Percentiles rank a stretch among this genome's conserved stretches.
Conservation (phyloP, 2,329 filamentous ascomycete genomes). For the Diaporthe velutina region DNA sequence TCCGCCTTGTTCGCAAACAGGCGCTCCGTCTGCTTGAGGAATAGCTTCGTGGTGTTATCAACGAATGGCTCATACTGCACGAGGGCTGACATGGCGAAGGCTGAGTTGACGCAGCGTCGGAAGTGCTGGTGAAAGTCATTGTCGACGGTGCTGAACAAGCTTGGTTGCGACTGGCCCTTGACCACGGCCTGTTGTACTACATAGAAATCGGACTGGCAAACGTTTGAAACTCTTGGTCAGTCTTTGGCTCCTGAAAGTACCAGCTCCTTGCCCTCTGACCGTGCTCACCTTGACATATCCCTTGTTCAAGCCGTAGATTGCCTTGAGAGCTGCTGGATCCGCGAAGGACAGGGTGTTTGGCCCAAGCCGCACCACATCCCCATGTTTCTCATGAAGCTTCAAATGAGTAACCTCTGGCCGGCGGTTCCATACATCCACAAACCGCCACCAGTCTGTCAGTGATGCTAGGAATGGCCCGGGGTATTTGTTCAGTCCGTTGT, state of each 20-base stretch:
- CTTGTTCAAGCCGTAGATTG: constrained; percentile 81
- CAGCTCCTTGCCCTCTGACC: too few relatives aligned
- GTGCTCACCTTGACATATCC: constrained; percentile 80
- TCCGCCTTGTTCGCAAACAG: constrained; percentile 61
- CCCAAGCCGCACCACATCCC: constrained; percentile 53
- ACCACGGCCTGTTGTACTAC: constrained; percentile 81
- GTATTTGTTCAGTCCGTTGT: constrained; percentile 75
- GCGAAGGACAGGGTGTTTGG: constrained; percentile 55
- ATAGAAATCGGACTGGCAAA: constrained; percentile 79
- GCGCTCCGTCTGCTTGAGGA: constrained; percentile 72
- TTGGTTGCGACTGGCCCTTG: constrained; percentile 76
- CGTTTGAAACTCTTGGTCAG: neutral
- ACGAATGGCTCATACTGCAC: constrained; percentile 86
- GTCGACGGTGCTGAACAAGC: constrained; percentile 82
- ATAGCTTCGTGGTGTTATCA: constrained; percentile 79
- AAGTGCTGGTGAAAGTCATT: constrained; percentile 83
- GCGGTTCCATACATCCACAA: constrained; percentile 75
- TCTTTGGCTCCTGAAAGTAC: constrained; percentile 61
- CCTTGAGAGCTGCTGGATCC: constrained; percentile 38
- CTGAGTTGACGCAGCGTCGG: constrained; percentile 79
- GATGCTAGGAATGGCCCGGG: constrained; percentile 79
- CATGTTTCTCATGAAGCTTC: constrained; percentile 59
- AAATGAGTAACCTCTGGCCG: constrained; percentile 77
- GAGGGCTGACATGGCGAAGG: constrained; percentile 82
- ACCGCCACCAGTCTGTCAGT: constrained; percentile 80